Conservation (phyloP, 805 yeast genomes). For the Wickerhamiella dianesei region DNA sequence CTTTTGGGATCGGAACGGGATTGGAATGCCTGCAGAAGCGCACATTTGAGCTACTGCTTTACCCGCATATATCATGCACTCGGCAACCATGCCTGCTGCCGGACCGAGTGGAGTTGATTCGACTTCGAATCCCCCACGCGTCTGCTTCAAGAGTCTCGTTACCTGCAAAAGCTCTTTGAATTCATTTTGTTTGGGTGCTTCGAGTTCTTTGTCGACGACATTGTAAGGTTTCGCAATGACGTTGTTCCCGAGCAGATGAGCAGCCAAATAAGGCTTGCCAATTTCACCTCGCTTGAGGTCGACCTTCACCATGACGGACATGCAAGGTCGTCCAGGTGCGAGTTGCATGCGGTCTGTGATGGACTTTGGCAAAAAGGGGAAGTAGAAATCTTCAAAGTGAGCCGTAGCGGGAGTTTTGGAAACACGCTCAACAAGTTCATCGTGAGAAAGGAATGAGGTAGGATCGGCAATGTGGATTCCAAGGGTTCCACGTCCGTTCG, state of each 20-base stretch:
- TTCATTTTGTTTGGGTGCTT: not conserved
- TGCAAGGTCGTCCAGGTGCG: conserved; percentile 1
- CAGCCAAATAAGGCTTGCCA: conserved; percentile 21
- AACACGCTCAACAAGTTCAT: conserved; percentile 40
- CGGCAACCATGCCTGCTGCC: not conserved
- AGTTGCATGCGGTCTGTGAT: conserved; percentile 31
- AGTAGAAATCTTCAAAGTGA: conserved; percentile 54
- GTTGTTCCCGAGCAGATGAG: conserved; percentile 28
- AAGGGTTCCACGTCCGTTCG: conserved; percentile 24
- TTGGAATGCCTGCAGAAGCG: not conserved
- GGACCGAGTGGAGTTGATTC: too few relatives aligned
- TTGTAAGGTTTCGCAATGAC: conserved; percentile 47
- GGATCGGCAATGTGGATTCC: conserved; percentile 84
- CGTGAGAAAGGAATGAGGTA: conserved; percentile 38
- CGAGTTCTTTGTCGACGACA: conserved; percentile 42
- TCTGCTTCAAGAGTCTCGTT: not conserved
- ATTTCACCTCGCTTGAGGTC: conserved; percentile 18
- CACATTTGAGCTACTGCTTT: not conserved
- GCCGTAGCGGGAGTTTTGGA: conserved; percentile 48
- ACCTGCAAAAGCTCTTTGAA: not conserved
- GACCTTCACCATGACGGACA: conserved; percentile 32
- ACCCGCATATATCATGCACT: conserved; percentile 1
- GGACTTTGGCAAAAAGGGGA: conserved; percentile 56
- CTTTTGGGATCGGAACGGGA: not conserved
- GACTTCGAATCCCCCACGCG: not conserved